Percentiles rank a stretch among this genome's conserved stretches.
Evolutionary conservation across 768 basidiomycete genomes (phyloP).

Genomic region (Termitomyces sp.): DNA sequence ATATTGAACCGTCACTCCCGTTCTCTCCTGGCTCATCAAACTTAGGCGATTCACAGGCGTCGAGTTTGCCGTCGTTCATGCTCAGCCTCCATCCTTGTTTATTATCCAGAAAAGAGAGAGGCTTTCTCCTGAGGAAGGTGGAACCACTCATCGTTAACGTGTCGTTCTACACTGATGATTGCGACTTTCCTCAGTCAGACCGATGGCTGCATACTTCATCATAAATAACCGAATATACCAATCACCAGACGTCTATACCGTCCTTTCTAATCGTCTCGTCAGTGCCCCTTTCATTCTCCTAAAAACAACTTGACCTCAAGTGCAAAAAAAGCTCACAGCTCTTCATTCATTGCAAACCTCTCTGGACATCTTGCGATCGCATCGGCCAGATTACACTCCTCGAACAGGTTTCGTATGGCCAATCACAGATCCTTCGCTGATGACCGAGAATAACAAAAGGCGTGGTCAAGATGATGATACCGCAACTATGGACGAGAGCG

Average conservation of each 20-base stretch:
- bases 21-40: conserved; percentile 4
- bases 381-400: conserved; percentile 80
- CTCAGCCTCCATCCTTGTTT: conserved; percentile 76
- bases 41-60: conserved; percentile 73
- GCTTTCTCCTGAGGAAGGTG: conserved; percentile 79
- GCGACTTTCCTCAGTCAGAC: conserved; percentile 44
- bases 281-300: conserved; percentile 12
- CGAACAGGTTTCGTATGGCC: conserved; percentile 85
- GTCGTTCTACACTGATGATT: conserved; percentile 4
- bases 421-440: conserved; percentile 51
- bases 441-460: conserved; percentile 37
- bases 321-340: conserved; percentile 50
- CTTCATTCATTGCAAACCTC: conserved; percentile 71
- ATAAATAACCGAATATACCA: conserved; percentile 88
- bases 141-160: conserved; percentile 15
- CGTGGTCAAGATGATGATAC: conserved; percentile 22
- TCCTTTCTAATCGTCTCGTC: conserved; percentile 82
- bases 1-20: neutral
- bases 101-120: conserved; percentile 88
- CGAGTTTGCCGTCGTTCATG: conserved; percentile 82
- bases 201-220: conserved; percentile 81
- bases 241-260: conserved; percentile 77
- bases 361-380: conserved; percentile 63
- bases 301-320: neutral
- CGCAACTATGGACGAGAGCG: conserved; percentile 8